phyloP scores from a whole-genome alignment of 2,329 filamentous ascomycete genomes.

The Claviceps fusiformis region DNA sequence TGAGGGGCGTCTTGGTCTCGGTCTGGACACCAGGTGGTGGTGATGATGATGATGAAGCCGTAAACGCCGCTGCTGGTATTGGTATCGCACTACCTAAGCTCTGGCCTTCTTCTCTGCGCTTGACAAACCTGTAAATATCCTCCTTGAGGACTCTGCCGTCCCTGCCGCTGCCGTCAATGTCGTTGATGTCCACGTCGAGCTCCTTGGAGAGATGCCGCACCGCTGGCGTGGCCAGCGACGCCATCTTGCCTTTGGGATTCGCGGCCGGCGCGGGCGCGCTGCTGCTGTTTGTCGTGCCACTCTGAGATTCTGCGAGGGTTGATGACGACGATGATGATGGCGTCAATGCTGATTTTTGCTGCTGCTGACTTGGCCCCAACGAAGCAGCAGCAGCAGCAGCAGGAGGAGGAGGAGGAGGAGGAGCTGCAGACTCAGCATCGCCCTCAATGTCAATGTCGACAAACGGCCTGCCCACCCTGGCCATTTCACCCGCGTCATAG shows the following conservation, averaged over 20 bases:
- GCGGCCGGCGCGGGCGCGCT: constrained; percentile 5
- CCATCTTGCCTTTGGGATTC: constrained; percentile 45
- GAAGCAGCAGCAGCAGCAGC: too few species aligned
- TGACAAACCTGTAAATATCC: constrained; percentile 64
- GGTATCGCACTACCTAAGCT: constrained; percentile 8
- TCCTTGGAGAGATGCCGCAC: constrained; percentile 81
- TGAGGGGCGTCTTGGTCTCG: constrained; percentile 58
- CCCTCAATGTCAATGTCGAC: constrained; percentile 90
- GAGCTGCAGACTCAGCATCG: constrained; percentile 39
- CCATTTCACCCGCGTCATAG: constrained; percentile 93
- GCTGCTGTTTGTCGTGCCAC: background rate
- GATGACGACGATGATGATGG: constrained; percentile 11
- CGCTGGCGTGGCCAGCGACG: constrained; percentile 75
- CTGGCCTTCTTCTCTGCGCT: constrained; percentile 31
- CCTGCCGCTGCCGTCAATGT: constrained; percentile 73
- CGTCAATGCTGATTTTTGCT: constrained; percentile 6
- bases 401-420: background rate
- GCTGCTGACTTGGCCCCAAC: too few species aligned
- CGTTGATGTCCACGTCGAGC: constrained; percentile 60
- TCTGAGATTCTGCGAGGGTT: background rate
- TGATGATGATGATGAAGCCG: constrained; percentile 1
- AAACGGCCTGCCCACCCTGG: constrained; percentile 84
- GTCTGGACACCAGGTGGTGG: constrained; percentile 30
- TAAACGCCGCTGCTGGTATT: constrained; percentile 6
- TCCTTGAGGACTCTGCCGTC: constrained; percentile 88